These are phyloP conservation scores for Starmerella stigmatis DNA, from an alignment of 805 yeast genomes.

Conservation along the genomic window DNA sequence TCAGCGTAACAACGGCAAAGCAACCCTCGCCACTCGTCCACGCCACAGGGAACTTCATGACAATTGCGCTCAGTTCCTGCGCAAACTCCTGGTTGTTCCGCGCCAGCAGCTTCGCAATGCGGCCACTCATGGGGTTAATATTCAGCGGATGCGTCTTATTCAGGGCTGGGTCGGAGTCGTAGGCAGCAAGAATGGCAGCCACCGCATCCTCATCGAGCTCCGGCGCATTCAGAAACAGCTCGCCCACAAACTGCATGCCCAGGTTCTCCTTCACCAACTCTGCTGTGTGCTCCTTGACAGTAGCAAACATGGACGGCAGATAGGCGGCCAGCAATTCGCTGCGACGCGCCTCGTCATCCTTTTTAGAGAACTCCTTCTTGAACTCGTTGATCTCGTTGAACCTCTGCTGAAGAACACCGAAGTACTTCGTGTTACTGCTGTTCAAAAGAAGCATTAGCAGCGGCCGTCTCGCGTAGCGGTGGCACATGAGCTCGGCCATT, in stretches of 20 bases:
- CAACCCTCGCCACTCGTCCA: slow-evolving; percentile 72
- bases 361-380: slow-evolving; percentile 66
- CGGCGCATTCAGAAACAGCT: slow-evolving; percentile 49
- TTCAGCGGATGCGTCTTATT: slow-evolving; percentile 55
- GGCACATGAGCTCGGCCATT: slow-evolving; percentile 47
- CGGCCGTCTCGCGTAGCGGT: slow-evolving; percentile 82
- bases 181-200: slow-evolving; percentile 42
- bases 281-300: slow-evolving; percentile 42
- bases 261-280: slow-evolving; percentile 42
- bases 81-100: slow-evolving; percentile 38
- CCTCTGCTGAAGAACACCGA: slow-evolving; percentile 50
- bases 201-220: slow-evolving; percentile 25
- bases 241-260: slow-evolving; percentile 76
- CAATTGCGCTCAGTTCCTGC: slow-evolving; percentile 39
- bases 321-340: slow-evolving; percentile 55
- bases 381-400: slow-evolving; percentile 50
- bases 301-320: slow-evolving; percentile 52
- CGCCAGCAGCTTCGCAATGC: slow-evolving; percentile 22
- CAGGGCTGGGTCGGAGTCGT: slow-evolving; percentile 48
- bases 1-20: slow-evolving; percentile 71
- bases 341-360: slow-evolving; percentile 69
- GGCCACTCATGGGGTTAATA: slow-evolving; percentile 21
- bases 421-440: slow-evolving; percentile 60
- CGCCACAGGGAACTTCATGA: slow-evolving; percentile 42
- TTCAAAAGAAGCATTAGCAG: slow-evolving; percentile 71